Base-by-base conservation (phyloP, 176 grass and related monocot species). In the Carex parvula region DNA sequence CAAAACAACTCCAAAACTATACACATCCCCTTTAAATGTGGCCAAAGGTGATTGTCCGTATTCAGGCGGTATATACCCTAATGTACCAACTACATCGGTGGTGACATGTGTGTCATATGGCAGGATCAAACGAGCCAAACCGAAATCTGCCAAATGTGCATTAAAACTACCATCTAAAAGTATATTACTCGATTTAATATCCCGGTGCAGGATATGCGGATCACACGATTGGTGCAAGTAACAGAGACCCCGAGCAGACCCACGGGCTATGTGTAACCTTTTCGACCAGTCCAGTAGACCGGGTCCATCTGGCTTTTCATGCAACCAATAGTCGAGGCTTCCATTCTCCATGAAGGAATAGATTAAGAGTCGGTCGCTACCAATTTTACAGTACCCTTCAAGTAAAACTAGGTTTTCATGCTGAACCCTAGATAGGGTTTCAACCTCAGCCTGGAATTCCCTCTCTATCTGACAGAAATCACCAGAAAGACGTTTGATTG, bases 311-410 rank as follows among this genome's bases (percentile, higher is more conserved):
- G 80, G 4, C 60, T 85, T 95, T 87, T 98, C 96, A 37, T 98
- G 96, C 77, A 98, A 91, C 96, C 96, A 98, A 86, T 95, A 98
- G 44, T 98, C 95, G 79, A 98, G 87, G 65, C 95, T 95, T 30
- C 92, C 95, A 68, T 98, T 98, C 88, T 98, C 95, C 95, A 98
- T 98, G 39, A 87, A 98, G n/a, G 92, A 91, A 71, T 98, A 98
- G 72, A 98, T 98, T 68, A 98, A 55, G 71, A 98, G 83, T 62
- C 92, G 90, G 62, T 98, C 95, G 8, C 72, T 87, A 57, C 95
- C 91, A 5, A 93, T 84, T 86, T 94, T 98, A 81, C 95, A 98
- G 50, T 95, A 94, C 12, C 95, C 95, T 68, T 98, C 84, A 6
- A 98, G 92, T 50, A 88, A 87, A 15, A 98, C 95, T 69, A 98